Base-by-base conservation (phyloP, 116 monocot species). In the Posidonia oceanica region DNA sequence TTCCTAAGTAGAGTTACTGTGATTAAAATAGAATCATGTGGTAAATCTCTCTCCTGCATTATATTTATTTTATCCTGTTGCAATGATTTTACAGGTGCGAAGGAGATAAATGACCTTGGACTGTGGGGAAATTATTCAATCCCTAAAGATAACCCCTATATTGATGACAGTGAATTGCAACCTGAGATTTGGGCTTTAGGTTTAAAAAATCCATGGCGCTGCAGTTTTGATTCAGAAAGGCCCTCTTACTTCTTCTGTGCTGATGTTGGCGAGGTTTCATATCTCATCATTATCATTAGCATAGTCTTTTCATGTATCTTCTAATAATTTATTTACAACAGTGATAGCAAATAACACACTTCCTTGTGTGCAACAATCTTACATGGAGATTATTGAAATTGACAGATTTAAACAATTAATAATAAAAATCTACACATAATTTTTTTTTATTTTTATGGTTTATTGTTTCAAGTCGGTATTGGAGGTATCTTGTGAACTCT, bases 131-230 rank as follows among this genome's bases (percentile, higher is more conserved):
- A 91, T 66, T 97, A 97, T 74, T 82, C 91, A 39, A 77, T 89
- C 65, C 96, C 96, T 3, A 82, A 87, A 63, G 96, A 97, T 75
- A 97, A 97, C 56, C 91, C 91, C 36, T 87, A 63, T 17, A 66
- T 68, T 52, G 78, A 83, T 67, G 83, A 87, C 70, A 77, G 66
- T 57, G 76, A 57, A 53, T 80, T 85, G 37, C 74, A 67, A 57
- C 71, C 76, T 36, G 96, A 97, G 75, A 86, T 97, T 70, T 97
- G 91, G 91, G 96, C 96, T 3, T 69, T 78, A 42, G 96, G 96
- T 23, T 67, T 97, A 8, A 81, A 85, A 75, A 97, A 91, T 80
- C 96, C 96, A 22, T 97, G 96, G 96, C 84, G 91, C n/a, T 97
- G 96, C 78, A 97, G 89, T 81, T 97, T 97, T 83, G 96, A 97